Evolutionary conservation across 306 rosid genomes (phyloP).

Genomic region (Glycine latifolia): DNA sequence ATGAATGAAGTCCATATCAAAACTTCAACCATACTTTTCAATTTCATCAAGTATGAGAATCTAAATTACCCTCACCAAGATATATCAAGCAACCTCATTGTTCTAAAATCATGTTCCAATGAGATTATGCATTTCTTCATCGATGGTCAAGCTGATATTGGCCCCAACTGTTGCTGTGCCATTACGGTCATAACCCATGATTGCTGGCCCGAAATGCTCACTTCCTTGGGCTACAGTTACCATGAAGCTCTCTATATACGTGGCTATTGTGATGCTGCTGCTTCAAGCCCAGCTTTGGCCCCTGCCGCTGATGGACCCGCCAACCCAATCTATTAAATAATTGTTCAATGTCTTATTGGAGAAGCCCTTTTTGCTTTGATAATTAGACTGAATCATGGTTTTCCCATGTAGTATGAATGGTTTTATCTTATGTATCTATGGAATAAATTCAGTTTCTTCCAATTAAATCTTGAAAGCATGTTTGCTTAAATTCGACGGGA

Average conservation of each 20-base stretch:
- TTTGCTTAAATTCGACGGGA: no score
- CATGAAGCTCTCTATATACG: constrained; percentile 47
- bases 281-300: constrained; percentile 36
- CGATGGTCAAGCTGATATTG: constrained; percentile 38
- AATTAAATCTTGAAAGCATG: no score
- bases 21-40: no score
- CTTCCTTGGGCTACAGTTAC: constrained; percentile 49
- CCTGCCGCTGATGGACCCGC: background rate
- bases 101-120: constrained; percentile 50
- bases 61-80: no score
- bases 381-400: no score
- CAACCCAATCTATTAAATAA: background rate
- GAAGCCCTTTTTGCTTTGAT: no score
- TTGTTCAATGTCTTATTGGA: no score
- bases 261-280: constrained; percentile 46
- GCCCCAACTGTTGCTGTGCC: constrained; percentile 52
- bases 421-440: background rate
- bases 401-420: no score
- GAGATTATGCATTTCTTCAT: constrained; percentile 50
- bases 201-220: constrained; percentile 59
- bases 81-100: constrained; percentile 42
- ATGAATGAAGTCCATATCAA: no score
- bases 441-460: background rate
- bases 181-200: constrained; percentile 49
- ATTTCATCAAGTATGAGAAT: no score